Evolutionary conservation across 108 stramenopile genomes (phyloP).

Genomic region (Epithemia pelagica): DNA sequence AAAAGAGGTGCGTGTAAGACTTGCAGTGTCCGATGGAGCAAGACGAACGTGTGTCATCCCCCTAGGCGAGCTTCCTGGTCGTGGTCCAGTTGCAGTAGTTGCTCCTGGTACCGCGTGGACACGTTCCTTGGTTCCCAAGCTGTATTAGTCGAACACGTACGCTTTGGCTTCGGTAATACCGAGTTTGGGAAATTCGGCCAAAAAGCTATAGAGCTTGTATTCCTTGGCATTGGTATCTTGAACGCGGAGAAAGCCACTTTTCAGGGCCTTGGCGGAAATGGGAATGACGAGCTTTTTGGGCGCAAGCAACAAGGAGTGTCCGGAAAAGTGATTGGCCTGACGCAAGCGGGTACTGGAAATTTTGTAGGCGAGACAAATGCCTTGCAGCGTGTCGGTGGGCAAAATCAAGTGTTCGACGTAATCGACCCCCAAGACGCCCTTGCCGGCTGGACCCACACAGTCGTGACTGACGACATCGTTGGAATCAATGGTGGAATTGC

Average conservation of each 20-base stretch:
- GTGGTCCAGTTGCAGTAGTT: no score
- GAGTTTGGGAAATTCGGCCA: constrained; percentile 58
- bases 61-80: no score
- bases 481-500: constrained; percentile 1
- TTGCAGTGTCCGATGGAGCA: no score
- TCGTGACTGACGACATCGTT: constrained; percentile 14
- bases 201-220: constrained; percentile 70
- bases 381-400: constrained; percentile 84
- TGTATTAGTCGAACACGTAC: no score
- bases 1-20: no score
- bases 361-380: constrained; percentile 81
- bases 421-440: constrained; percentile 46
- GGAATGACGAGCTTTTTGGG: constrained; percentile 80
- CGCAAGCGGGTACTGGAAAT: constrained; percentile 50
- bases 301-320: constrained; percentile 58
- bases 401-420: constrained; percentile 75
- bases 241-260: constrained; percentile 52
- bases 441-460: constrained; percentile 38
- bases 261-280: constrained; percentile 35
- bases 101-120: no score
- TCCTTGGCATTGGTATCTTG: constrained; percentile 78
- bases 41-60: no score
- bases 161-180: constrained; percentile 59
- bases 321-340: constrained; percentile 75
- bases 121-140: no score